Conservation (phyloP, 2,329 filamentous ascomycete genomes). For the Coniochaeta hoffmannii region DNA sequence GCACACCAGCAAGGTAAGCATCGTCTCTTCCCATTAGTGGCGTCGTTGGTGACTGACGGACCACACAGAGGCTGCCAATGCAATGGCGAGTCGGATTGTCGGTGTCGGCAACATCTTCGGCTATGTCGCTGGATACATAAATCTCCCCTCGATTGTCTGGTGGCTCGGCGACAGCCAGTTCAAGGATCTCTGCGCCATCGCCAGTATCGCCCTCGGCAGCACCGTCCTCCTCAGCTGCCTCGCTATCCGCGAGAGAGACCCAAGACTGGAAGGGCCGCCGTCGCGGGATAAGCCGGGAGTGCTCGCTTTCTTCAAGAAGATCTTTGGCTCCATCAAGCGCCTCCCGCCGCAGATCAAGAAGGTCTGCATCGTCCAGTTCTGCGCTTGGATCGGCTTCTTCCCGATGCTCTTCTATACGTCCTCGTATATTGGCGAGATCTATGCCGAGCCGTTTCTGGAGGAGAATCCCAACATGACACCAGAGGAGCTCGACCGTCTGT, state of each 20-base stretch:
- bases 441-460: constrained; percentile 74
- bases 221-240: constrained; percentile 66
- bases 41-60: constrained; percentile 7
- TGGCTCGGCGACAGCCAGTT: constrained; percentile 87
- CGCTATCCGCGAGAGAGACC: constrained; percentile 71
- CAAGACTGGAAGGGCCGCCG: constrained; percentile 60
- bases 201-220: constrained; percentile 61
- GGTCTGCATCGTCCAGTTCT: constrained; percentile 78
- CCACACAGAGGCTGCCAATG: constrained; percentile 67
- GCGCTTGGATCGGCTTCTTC: constrained; percentile 93
- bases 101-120: constrained; percentile 88
- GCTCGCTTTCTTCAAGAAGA: constrained; percentile 69
- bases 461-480: constrained; percentile 71
- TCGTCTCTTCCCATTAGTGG: neutral
- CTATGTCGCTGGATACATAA: constrained; percentile 77
- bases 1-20: constrained; percentile 69
- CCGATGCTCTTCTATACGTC: constrained; percentile 94
- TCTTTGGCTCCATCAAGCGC: constrained; percentile 68
- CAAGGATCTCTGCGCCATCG: constrained; percentile 83
- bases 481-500: constrained; percentile 68
- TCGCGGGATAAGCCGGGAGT: constrained; percentile 56
- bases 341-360: constrained; percentile 75
- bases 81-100: constrained; percentile 83
- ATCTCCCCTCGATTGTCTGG: constrained; percentile 67
- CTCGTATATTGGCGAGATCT: constrained; percentile 88